A percentile compares a stretch with the other conserved stretches of the same genome.
Conservation (phyloP, 1,139 yeast species). For the Kluyveromyces sp. region DNA sequence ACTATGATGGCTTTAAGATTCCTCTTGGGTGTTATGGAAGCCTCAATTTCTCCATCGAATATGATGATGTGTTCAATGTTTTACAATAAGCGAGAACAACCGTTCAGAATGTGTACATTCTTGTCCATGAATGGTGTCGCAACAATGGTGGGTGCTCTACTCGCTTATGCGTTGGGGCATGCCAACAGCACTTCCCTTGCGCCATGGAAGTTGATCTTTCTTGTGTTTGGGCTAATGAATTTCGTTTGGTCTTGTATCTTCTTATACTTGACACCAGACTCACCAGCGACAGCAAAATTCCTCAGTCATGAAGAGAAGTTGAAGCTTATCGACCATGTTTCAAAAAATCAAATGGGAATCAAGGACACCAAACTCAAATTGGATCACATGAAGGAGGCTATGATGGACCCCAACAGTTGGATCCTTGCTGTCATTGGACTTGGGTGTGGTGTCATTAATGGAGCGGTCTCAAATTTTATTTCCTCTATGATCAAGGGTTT, state of each 20-base stretch:
- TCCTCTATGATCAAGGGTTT: slow-evolving; percentile 36
- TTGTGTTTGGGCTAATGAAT: slow-evolving; percentile 41
- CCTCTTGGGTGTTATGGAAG: slow-evolving; percentile 43
- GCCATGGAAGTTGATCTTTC: slow-evolving; percentile 42
- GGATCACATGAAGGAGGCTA: slow-evolving; percentile 40
- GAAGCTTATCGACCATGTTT: slow-evolving; percentile 34
- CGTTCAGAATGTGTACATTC: slow-evolving; percentile 42
- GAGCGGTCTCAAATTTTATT: slow-evolving; percentile 44
- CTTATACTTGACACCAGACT: slow-evolving; percentile 41
- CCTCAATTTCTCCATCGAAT: slow-evolving; percentile 44
- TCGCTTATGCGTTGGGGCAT: slow-evolving; percentile 41
- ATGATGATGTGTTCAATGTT: slow-evolving; percentile 43
- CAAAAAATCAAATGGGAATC: slow-evolving; percentile 47
- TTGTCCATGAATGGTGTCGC: slow-evolving; percentile 48
- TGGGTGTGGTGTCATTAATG: slow-evolving; percentile 44
- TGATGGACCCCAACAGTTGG: slow-evolving; percentile 42
- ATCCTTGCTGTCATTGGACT: slow-evolving; percentile 38
- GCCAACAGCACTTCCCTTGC: slow-evolving; percentile 22
- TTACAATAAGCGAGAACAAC: slow-evolving; percentile 43
- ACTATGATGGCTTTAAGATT: slow-evolving; percentile 40
- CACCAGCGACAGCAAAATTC: slow-evolving; percentile 46
- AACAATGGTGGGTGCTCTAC: slow-evolving; percentile 41
- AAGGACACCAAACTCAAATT: slow-evolving; percentile 43
- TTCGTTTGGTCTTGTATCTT: slow-evolving; percentile 42
- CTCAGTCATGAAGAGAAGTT: slow-evolving; percentile 39